phyloP scores from a whole-genome alignment of 805 yeast species.

The Candida ficus region DNA sequence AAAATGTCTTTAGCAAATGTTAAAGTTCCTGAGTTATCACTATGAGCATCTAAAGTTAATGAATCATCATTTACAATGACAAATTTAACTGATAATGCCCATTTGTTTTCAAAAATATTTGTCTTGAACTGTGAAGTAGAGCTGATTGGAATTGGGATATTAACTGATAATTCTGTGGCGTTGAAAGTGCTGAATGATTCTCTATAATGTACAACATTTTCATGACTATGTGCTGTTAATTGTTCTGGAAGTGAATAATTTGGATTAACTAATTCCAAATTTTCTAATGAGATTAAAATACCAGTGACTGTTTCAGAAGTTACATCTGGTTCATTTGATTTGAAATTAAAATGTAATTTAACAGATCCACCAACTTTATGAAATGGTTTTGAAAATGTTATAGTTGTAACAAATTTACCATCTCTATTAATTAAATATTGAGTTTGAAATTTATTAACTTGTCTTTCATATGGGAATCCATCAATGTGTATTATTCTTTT shows the following conservation, averaged over 20 bases:
- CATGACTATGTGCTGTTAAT: not conserved
- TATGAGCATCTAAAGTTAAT: constrained; percentile 19
- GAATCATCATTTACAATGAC: constrained; percentile 25
- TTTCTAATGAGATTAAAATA: constrained; percentile 29
- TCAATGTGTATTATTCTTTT: constrained; percentile 11
- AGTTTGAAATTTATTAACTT: constrained; percentile 25
- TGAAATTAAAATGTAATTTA: constrained; percentile 33
- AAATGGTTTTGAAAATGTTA: constrained; percentile 34
- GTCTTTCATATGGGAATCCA: constrained; percentile 18
- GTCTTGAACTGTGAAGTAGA: constrained; percentile 36
- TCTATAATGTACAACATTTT: constrained; percentile 22
- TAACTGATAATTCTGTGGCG: constrained; percentile 23
- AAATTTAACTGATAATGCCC: constrained; percentile 33
- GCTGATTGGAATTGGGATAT: constrained; percentile 30
- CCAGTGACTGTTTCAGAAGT: constrained; percentile 33
- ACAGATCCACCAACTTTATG: constrained; percentile 42
- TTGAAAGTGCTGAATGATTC: constrained; percentile 29
- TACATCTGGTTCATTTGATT: not conserved
- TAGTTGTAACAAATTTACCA: constrained; percentile 34
- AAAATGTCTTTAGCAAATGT: constrained; percentile 29
- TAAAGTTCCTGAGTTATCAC: constrained; percentile 33
- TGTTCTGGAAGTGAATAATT: constrained; percentile 19
- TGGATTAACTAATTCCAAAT: constrained; percentile 32
- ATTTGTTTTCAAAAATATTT: constrained; percentile 33
- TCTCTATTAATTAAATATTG: constrained; percentile 37